These are phyloP conservation scores for Rosa lucieae DNA, from an alignment of 306 rosid genomes.

Conservation along the genomic window DNA sequence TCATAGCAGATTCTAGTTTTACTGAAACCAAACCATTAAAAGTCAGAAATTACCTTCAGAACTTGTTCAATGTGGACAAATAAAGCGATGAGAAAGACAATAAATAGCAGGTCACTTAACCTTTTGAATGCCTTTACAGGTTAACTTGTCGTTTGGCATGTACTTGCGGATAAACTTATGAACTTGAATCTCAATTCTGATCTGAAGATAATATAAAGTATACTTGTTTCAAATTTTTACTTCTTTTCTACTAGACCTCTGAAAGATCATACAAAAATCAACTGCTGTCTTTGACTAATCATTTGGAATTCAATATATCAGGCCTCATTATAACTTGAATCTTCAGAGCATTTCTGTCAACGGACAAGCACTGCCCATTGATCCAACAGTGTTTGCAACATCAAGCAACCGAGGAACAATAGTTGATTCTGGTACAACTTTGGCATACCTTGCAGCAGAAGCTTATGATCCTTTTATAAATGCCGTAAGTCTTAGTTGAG, in stretches of 20 bases:
- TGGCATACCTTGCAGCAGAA: constrained; percentile 92
- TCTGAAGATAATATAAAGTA: background rate
- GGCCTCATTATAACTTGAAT: constrained; percentile 93
- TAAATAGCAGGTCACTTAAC: background rate
- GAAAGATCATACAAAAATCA: background rate
- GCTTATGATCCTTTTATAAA: constrained; percentile 77
- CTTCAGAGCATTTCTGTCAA: constrained; percentile 90
- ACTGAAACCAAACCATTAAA: background rate
- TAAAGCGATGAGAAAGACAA: background rate
- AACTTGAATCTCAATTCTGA: background rate
- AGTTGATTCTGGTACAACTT: constrained; percentile 93
- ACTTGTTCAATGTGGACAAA: background rate
- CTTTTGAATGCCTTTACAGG: background rate
- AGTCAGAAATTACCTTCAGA: background rate
- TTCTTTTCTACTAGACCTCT: constrained; percentile 5
- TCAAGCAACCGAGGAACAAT: constrained; percentile 83
- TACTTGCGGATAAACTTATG: background rate
- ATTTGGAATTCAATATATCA: constrained; percentile 42
- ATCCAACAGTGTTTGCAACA: constrained; percentile 72
- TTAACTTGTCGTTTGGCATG: background rate
- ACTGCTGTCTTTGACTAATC: constrained; percentile 17
- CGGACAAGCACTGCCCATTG: constrained; percentile 58
- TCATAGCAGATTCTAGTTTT: background rate
- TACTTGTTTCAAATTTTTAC: background rate
- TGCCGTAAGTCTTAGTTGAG: constrained; percentile 67